These are phyloP conservation scores for Mucor saturninus DNA, from an alignment of 371 early-diverging fungal species.

Conservation along the genomic window DNA sequence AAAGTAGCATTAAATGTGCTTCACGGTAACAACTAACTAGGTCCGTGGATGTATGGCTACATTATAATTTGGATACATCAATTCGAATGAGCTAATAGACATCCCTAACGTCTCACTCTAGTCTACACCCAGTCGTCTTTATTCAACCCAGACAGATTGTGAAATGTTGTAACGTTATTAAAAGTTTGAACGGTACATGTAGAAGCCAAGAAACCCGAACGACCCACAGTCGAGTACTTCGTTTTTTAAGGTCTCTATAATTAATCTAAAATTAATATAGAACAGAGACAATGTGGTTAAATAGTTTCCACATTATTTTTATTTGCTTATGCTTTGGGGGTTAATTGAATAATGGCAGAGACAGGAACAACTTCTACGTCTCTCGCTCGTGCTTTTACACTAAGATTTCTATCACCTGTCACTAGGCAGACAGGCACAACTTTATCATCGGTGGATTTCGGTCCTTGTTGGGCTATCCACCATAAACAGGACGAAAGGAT, in stretches of 20 bases:
- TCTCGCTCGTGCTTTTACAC: constrained; percentile 70
- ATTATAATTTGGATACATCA: too few relatives aligned
- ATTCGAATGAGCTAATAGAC: too few relatives aligned
- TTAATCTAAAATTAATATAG: not conserved
- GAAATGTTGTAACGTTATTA: too few relatives aligned
- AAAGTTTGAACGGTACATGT: too few relatives aligned
- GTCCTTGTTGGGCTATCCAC: constrained; percentile 33
- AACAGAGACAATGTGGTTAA: not conserved
- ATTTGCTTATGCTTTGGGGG: constrained; percentile 19
- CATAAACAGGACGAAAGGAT: constrained; percentile 66
- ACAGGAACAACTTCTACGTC: constrained; percentile 63
- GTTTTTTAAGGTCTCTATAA: not conserved
- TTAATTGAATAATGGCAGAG: constrained; percentile 45
- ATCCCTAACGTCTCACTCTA: too few relatives aligned
- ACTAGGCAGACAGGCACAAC: constrained; percentile 57
- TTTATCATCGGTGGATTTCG: constrained; percentile 2
- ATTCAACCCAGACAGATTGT: too few relatives aligned
- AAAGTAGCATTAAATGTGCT: too few relatives aligned
- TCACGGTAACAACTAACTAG: too few relatives aligned
- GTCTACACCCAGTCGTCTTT: too few relatives aligned
- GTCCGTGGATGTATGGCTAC: too few relatives aligned
- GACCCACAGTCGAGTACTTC: not conserved
- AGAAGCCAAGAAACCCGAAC: too few relatives aligned
- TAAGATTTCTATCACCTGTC: constrained; percentile 69
- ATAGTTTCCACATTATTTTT: too few relatives aligned